A percentile compares a stretch with the other conserved stretches of the same genome.
phyloP scores from a whole-genome alignment of 2,329 filamentous ascomycete species.

The Trichothecium roseum region DNA sequence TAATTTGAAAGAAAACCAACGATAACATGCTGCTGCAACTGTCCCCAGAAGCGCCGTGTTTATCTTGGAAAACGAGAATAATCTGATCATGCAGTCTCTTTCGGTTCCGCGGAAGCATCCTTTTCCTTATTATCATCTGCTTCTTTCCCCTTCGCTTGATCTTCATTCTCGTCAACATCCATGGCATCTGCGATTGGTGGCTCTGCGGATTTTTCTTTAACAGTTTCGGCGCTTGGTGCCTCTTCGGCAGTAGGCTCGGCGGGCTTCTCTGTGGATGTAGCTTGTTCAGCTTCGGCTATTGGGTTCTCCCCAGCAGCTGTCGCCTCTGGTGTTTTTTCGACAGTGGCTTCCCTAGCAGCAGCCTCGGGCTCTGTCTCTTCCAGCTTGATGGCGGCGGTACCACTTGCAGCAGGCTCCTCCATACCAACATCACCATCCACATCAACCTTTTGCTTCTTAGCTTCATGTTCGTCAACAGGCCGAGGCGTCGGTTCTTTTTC shows the following conservation, averaged over 20 bases:
- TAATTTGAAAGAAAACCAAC: no score
- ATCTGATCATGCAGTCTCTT: neutral
- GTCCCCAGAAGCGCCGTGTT: no score
- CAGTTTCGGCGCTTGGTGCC: slow-evolving; percentile 5
- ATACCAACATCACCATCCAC: slow-evolving; percentile 42
- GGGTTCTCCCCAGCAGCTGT: slow-evolving; percentile 9
- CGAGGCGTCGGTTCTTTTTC: slow-evolving; percentile 11
- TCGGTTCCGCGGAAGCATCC: neutral
- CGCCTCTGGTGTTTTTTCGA: slow-evolving; percentile 17
- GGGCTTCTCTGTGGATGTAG: slow-evolving; percentile 4
- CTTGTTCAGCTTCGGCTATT: neutral
- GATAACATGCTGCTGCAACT: no score
- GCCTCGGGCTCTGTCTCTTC: slow-evolving; percentile 25
- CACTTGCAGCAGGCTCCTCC: slow-evolving; percentile 24
- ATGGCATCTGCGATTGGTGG: slow-evolving; percentile 3
- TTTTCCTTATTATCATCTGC: slow-evolving; percentile 4
- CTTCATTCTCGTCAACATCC: slow-evolving; percentile 7
- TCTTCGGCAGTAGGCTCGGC: slow-evolving; percentile 13
- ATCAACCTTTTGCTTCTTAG: slow-evolving; percentile 25
- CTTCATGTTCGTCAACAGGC: slow-evolving; percentile 9
- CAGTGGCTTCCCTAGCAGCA: slow-evolving; percentile 16
- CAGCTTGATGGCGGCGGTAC: slow-evolving; percentile 25
- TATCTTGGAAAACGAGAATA: no score
- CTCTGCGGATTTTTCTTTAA: slow-evolving; percentile 11
- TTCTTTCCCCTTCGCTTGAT: slow-evolving; percentile 1